Conservation (phyloP, 2,329 filamentous ascomycete species). For the Alternaria sp. region DNA sequence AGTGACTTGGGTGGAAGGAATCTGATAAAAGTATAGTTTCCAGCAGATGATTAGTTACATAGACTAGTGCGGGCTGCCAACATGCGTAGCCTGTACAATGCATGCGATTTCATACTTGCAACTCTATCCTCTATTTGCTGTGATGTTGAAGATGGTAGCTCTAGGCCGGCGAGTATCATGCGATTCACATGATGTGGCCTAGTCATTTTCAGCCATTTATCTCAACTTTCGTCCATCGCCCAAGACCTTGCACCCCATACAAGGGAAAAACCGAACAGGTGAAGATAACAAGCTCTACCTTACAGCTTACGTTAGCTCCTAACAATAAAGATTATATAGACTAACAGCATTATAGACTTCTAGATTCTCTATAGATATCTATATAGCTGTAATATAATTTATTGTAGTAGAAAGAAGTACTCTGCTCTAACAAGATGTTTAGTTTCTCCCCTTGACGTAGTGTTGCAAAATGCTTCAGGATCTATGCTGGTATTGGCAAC, state of each 20-base stretch:
- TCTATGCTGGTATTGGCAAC: not conserved
- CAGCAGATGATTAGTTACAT: constrained; percentile 46
- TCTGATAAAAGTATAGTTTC: constrained; percentile 49
- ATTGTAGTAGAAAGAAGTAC: too few species aligned
- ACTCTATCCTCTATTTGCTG: not conserved
- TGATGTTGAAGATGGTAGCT: not conserved
- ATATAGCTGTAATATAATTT: too few species aligned
- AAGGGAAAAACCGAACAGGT: too few species aligned
- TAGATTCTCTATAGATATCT: too few species aligned
- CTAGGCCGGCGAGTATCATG: not conserved
- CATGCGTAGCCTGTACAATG: constrained; percentile 37
- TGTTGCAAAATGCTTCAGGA: not conserved
- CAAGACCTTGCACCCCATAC: too few species aligned
- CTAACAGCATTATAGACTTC: too few species aligned
- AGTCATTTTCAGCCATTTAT: not conserved
- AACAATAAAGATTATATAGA: too few species aligned
- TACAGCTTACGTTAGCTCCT: too few species aligned
- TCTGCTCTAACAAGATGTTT: too few species aligned
- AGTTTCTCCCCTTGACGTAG: too few species aligned
- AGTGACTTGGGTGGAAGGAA: constrained; percentile 49
- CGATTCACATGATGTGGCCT: not conserved
- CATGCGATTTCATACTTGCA: constrained; percentile 34
- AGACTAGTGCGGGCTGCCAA: constrained; percentile 41
- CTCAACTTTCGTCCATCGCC: not conserved
- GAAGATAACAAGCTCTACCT: too few species aligned